These are phyloP conservation scores for Cystobasidium sp. DNA, from an alignment of 1,284 basidiomycete genomes.

Conservation along the genomic window DNA sequence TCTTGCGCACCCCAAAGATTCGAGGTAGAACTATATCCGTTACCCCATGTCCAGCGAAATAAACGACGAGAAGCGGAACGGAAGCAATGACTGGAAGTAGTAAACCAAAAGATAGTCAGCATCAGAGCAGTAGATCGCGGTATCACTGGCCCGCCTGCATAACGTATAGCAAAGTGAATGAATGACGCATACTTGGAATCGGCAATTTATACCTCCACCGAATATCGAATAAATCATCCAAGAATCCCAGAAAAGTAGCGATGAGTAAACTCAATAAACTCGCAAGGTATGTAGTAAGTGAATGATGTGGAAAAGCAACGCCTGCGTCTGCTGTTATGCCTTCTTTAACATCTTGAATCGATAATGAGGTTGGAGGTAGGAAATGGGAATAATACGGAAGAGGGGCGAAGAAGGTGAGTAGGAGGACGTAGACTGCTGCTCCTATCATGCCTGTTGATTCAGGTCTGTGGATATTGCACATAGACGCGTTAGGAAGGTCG, in stretches of 20 bases:
- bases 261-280: constrained; percentile 87
- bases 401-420: constrained; percentile 53
- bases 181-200: constrained; percentile 66
- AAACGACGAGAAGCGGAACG: constrained; percentile 92
- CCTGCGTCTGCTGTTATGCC: constrained; percentile 22
- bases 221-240: constrained; percentile 98
- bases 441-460: constrained; percentile 91
- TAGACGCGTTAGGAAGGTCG: background rate
- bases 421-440: constrained; percentile 83
- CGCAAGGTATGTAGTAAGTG: constrained; percentile 87
- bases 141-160: background rate
- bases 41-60: constrained; percentile 89
- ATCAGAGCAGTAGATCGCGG: background rate
- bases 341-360: constrained; percentile 1
- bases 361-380: constrained; percentile 62
- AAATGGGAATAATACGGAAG: constrained; percentile 52
- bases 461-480: constrained; percentile 65
- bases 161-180: background rate
- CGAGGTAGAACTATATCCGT: constrained; percentile 93
- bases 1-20: constrained; percentile 56
- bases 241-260: constrained; percentile 90
- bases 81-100: constrained; percentile 73
- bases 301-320: constrained; percentile 49
- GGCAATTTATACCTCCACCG: constrained; percentile 98
- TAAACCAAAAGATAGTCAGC: background rate